Conservation (phyloP, 139 green algal species). For the Nannochloris sp. region DNA sequence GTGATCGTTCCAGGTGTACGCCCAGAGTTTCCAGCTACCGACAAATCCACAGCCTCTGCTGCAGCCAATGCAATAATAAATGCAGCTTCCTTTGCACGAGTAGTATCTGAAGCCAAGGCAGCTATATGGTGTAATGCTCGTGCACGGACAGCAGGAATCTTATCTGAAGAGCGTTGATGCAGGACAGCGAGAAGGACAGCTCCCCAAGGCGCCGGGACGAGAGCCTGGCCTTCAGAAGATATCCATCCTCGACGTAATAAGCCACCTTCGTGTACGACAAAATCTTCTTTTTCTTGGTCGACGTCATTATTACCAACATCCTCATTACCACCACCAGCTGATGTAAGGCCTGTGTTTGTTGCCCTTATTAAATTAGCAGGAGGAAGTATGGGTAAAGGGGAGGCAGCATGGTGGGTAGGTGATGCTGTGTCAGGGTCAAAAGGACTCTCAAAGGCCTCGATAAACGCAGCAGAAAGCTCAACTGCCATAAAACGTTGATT, state of each 20-base stretch:
- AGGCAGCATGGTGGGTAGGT: too few species aligned
- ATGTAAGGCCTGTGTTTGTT: neutral
- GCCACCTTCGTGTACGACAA: neutral
- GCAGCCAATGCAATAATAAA: neutral
- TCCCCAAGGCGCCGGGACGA: conserved; percentile 25
- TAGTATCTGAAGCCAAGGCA: conserved; percentile 1
- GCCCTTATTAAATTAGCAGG: too few species aligned
- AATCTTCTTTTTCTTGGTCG: neutral
- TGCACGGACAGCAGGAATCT: conserved; percentile 39
- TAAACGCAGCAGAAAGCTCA: conserved; percentile 43
- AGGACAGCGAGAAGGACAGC: conserved; percentile 47
- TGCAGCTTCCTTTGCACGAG: neutral
- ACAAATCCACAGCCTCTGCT: neutral
- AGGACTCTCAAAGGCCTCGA: conserved; percentile 22
- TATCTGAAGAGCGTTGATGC: conserved; percentile 39
- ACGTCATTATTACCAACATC: neutral
- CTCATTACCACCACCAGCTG: neutral
- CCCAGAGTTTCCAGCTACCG: neutral
- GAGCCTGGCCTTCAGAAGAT: neutral
- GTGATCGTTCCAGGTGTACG: neutral
- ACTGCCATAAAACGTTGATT: conserved; percentile 43
- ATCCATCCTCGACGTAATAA: neutral
- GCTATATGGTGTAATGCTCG: conserved; percentile 39
- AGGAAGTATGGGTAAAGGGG: too few species aligned
- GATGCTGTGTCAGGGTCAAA: conserved; percentile 1